A percentile compares a stretch with the other conserved stretches of the same genome.
These are phyloP conservation scores for Hyphopichia fennica DNA, from an alignment of 1,139 yeast genomes.

Conservation along the genomic window DNA sequence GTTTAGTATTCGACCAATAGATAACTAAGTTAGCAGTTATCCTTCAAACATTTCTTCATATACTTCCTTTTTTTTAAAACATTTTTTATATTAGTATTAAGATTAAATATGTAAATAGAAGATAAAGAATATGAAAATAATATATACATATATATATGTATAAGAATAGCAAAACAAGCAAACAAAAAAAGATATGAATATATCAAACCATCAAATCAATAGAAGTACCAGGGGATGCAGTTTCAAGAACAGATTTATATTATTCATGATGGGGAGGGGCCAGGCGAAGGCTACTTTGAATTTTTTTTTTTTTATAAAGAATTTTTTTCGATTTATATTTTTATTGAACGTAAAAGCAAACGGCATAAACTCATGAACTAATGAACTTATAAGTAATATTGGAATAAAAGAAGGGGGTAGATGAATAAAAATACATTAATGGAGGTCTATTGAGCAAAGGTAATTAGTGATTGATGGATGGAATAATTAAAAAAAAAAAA, in stretches of 20 bases:
- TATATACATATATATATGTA: constrained; percentile 4
- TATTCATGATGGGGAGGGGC: too few relatives aligned
- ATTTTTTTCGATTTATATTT: too few relatives aligned
- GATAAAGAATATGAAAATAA: constrained; percentile 1
- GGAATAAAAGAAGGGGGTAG: neutral
- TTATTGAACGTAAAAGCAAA: neutral
- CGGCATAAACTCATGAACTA: neutral
- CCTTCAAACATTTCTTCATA: neutral
- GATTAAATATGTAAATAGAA: too few relatives aligned
- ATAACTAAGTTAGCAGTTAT: neutral
- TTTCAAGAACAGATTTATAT: neutral
- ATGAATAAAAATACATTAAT: neutral
- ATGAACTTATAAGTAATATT: neutral
- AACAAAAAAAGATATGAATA: constrained; percentile 3
- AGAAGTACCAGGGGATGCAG: too few relatives aligned
- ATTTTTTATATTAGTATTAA: neutral
- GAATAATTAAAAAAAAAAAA: neutral
- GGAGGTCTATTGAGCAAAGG: neutral
- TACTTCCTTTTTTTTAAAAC: too few relatives aligned
- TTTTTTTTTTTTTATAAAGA: neutral
- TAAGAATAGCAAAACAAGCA: constrained; percentile 3
- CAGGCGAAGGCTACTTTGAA: too few relatives aligned
- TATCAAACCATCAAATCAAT: constrained; percentile 7
- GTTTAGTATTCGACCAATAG: neutral
- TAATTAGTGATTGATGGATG: neutral